Evolutionary conservation across 306 rosid species (phyloP).

Genomic region (Citrullus mucosospermus): DNA sequence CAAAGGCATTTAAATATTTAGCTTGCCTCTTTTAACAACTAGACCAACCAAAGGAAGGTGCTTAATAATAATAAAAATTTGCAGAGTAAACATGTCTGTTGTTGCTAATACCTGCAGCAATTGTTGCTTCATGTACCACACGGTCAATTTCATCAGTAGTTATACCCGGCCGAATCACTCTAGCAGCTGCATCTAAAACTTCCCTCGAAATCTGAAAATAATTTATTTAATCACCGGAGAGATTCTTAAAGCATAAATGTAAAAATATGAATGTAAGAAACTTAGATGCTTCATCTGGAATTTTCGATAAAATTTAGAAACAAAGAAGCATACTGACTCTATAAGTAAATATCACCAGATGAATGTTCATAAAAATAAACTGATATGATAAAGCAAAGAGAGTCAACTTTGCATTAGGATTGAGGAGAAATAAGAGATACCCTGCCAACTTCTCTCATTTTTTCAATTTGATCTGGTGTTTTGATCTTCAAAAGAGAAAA

Average conservation of each 20-base stretch:
- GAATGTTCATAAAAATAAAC: neutral
- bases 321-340: neutral
- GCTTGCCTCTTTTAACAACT: neutral
- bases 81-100: neutral
- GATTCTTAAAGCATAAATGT: constrained; percentile 2
- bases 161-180: constrained; percentile 69
- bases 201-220: constrained; percentile 59
- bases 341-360: neutral
- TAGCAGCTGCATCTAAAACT: constrained; percentile 89
- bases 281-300: neutral
- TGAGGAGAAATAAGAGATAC: constrained; percentile 24
- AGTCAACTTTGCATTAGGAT: neutral
- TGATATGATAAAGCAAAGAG: neutral
- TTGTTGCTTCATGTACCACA: constrained; percentile 86
- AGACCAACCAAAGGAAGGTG: neutral
- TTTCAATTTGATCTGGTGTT: constrained; percentile 51
- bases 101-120: constrained; percentile 56
- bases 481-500: constrained; percentile 49
- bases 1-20: no score
- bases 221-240: neutral
- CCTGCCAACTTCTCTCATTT: constrained; percentile 73
- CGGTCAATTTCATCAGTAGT: constrained; percentile 91
- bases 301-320: neutral
- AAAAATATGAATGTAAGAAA: neutral
- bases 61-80: neutral